These are phyloP conservation scores for Ophiostoma australiae DNA, from an alignment of 2,329 filamentous ascomycete species.

Conservation along the genomic window DNA sequence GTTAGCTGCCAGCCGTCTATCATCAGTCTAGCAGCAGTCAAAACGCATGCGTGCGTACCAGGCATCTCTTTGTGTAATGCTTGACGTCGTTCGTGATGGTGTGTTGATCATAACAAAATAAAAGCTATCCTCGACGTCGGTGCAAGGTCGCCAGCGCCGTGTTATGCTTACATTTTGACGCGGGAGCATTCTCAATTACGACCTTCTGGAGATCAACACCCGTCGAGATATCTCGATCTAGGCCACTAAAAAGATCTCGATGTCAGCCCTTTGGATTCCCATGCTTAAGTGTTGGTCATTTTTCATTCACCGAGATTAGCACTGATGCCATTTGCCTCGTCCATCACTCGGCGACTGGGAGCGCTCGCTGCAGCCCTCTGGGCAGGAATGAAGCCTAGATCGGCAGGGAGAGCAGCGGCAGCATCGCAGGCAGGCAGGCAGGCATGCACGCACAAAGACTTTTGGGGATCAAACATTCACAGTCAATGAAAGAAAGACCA, in stretches of 20 bases:
- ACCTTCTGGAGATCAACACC: not conserved
- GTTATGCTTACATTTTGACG: no score
- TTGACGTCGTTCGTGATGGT: not conserved
- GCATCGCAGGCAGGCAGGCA: not conserved
- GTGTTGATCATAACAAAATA: not conserved
- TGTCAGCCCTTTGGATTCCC: not conserved
- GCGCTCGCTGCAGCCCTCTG: not conserved
- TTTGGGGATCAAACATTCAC: not conserved
- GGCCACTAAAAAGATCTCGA: not conserved
- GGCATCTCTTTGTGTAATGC: not conserved
- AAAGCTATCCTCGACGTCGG: not conserved
- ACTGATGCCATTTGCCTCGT: not conserved
- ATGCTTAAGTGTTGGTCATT: not conserved
- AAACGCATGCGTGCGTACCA: not conserved
- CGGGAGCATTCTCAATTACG: not conserved
- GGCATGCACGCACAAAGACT: constrained; percentile 3
- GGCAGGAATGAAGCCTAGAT: not conserved
- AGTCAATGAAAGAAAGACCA: not conserved
- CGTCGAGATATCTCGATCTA: not conserved
- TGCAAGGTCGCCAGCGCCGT: no score
- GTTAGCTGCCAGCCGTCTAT: not conserved
- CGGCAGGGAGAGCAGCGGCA: not conserved
- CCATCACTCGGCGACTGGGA: not conserved
- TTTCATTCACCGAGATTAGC: not conserved
- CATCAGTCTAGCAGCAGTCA: not conserved